Evolutionary conservation across 345 rosid genomes (phyloP), one percentile per base, ranked within the genome.

Genomic region (Hypericum perforatum): DNA sequence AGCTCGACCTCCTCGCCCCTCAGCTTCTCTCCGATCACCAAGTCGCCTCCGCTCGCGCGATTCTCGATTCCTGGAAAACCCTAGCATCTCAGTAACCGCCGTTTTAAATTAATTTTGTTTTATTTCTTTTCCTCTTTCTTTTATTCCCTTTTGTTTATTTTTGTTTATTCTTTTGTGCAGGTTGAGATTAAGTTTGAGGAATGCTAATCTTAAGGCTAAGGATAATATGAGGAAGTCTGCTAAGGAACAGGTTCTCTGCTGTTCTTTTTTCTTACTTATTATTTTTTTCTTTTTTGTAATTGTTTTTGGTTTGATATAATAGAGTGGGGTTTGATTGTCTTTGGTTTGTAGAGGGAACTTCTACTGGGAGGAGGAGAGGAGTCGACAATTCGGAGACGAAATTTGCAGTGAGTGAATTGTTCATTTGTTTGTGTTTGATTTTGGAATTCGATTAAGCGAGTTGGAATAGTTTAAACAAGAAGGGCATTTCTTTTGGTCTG

Each of bases 281-380:
- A 48, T 16, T 46, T 22, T 5, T 11, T 40, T 37, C 8, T 11
- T 29, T 48, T 11, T 56, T 0, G 9, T 9, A 7, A 38, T 16
- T 9, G 39, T 8, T 53, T 16, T 22, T 22, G 32, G 32, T 22
- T 22, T 22, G 32, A 22, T 22, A 22, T 22, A 22, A 22, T 22
- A 22, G 32, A 22, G 32, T n/a, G n/a, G n/a, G n/a, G n/a, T n/a
- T n/a, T n/a, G n/a, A 22, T 1, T 22, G 32, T n/a, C 57, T 11
- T 52, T 37, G 37, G 39, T 73, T 67, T 6, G 55, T 58, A 89
- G 96, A 91, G 96, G 74, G 84, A 86, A 76, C 82, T 82, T 61
- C 98, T 91, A 57, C 72, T 91, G 42, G 98, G 98, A 32, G 92
- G 98, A 11, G 98, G 98, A 54, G 85, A 76, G 63, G 92, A 91